Percentiles rank a stretch among this genome's conserved stretches.
These are phyloP conservation scores for Cylindrodendrum hubeiense DNA, from an alignment of 2,329 filamentous ascomycete species.

Conservation along the genomic window DNA sequence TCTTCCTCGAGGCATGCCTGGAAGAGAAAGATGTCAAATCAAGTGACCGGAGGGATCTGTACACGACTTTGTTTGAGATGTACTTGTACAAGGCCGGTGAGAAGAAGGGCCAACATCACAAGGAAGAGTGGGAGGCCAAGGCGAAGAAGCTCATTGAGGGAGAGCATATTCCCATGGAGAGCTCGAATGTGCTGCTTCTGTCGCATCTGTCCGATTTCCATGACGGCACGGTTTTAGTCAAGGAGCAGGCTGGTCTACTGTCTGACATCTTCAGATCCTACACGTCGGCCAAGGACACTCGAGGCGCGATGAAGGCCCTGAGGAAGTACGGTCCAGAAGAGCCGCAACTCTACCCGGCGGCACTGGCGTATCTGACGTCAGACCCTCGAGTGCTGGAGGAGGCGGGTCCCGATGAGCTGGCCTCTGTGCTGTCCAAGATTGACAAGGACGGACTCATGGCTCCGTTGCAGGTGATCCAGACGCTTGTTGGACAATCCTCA, in stretches of 20 bases:
- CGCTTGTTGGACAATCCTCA: slow-evolving; percentile 73
- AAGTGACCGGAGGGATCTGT: slow-evolving; percentile 85
- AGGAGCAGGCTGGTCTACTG: slow-evolving; percentile 90
- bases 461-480: slow-evolving; percentile 95
- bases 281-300: slow-evolving; percentile 90
- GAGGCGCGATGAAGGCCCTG: slow-evolving; percentile 89
- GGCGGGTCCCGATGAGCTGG: slow-evolving; percentile 84
- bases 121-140: slow-evolving; percentile 88
- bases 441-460: slow-evolving; percentile 94
- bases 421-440: slow-evolving; percentile 84
- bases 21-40: slow-evolving; percentile 77
- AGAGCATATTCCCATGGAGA: slow-evolving; percentile 87
- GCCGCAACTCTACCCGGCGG: slow-evolving; percentile 91
- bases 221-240: slow-evolving; percentile 91
- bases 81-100: slow-evolving; percentile 90
- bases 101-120: slow-evolving; percentile 74
- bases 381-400: slow-evolving; percentile 85
- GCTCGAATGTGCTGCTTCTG: slow-evolving; percentile 91
- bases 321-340: slow-evolving; percentile 93
- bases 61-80: slow-evolving; percentile 98
- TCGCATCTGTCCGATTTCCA: slow-evolving; percentile 92
- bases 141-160: slow-evolving; percentile 90
- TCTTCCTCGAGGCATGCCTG: slow-evolving; percentile 91
- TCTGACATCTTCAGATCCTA: slow-evolving; percentile 98
- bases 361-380: slow-evolving; percentile 92